Base-by-base conservation (phyloP, 2,329 filamentous ascomycete species). In the Aspergillus terreus region DNA sequence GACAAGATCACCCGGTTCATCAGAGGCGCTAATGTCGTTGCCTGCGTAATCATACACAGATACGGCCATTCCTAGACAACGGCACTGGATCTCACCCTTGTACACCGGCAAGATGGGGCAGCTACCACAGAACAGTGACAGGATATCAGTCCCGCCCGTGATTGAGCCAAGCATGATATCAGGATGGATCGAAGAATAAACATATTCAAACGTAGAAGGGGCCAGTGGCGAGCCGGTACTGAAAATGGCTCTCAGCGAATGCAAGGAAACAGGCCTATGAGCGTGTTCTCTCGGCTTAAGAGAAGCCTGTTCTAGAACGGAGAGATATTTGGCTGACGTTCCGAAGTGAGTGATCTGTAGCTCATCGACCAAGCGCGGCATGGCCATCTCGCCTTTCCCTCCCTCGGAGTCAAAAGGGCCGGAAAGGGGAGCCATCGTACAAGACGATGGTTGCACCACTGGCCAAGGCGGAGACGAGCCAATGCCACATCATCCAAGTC, bases 401-500 rank as follows among this genome's bases (percentile, higher is more conserved):
- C 78, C 72, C 49, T 82, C 81, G 6, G 71, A 63, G 38, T 79
- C 75, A 1, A 80, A 78, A 0, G 88, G 88, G 88, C 45, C 81
- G 80, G 76, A 97, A 97, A 0, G 94, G 94, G 0, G 90, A 95
- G 44, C 94, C 94, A 48, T 95, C 90, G 71, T 96, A 99, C 4
- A 97, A 79, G 17, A 97, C 80, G 11, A 97, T 77, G 0, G 90
- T 92, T 10, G 88, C 82, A 48, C 92, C 92, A 27, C 84, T 85
- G 9, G 92, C 88, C 4, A 97, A 83, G 5, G 86, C 90, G 1
- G 90, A 92, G 17, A 96, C 82, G 38, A 92, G 85, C 92, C 92
- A 97, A 69, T 97, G 92, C 91, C 92, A 96, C 92, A 97, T 97
- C 92, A 99, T 97, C 94, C 92, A 96, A 0, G 90, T 95, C 10